A percentile compares a stretch with the other conserved stretches of the same genome.
These are phyloP conservation scores for Alternaria sp. DNA, from an alignment of 2,329 filamentous ascomycete species.

Conservation along the genomic window DNA sequence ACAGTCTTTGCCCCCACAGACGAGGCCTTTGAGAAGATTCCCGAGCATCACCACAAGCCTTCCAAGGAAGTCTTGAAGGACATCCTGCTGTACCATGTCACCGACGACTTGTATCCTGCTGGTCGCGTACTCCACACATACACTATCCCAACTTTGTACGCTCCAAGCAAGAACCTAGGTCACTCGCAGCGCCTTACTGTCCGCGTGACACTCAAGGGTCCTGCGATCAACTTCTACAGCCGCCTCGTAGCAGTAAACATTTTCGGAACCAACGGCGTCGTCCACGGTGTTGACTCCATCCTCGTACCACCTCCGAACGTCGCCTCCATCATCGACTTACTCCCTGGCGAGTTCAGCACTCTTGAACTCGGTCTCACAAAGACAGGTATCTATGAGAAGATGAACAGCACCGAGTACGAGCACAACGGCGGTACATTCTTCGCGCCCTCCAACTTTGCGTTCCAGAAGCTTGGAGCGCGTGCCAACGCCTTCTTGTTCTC, in stretches of 20 bases:
- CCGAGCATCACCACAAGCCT: constrained; percentile 66
- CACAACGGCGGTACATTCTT: constrained; percentile 78
- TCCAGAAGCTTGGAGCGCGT: constrained; percentile 73
- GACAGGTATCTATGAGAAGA: constrained; percentile 72
- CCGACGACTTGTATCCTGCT: constrained; percentile 71
- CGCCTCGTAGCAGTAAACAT: constrained; percentile 75
- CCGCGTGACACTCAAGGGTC: constrained; percentile 68
- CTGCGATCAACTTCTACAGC: constrained; percentile 80
- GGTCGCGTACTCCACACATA: constrained; percentile 72
- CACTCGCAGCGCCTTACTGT: constrained; percentile 74
- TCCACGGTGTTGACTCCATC: constrained; percentile 78
- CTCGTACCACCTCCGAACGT: constrained; percentile 78
- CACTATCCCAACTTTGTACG: constrained; percentile 75
- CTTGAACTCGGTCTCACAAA: constrained; percentile 77
- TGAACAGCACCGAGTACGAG: constrained; percentile 60
- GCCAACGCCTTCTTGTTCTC: constrained; percentile 90
- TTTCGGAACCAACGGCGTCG: constrained; percentile 78
- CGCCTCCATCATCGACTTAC: constrained; percentile 69
- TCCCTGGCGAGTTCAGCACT: constrained; percentile 80
- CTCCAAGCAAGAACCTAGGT: constrained; percentile 65
- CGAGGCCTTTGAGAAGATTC: constrained; percentile 75
- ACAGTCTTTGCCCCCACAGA: constrained; percentile 86
- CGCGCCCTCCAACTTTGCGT: constrained; percentile 83
- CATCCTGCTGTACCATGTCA: constrained; percentile 79
- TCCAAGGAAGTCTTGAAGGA: constrained; percentile 75